Percentiles rank a stretch among this genome's conserved stretches.
Conservation (phyloP, 768 basidiomycete genomes). For the Leccinellum luteum region DNA sequence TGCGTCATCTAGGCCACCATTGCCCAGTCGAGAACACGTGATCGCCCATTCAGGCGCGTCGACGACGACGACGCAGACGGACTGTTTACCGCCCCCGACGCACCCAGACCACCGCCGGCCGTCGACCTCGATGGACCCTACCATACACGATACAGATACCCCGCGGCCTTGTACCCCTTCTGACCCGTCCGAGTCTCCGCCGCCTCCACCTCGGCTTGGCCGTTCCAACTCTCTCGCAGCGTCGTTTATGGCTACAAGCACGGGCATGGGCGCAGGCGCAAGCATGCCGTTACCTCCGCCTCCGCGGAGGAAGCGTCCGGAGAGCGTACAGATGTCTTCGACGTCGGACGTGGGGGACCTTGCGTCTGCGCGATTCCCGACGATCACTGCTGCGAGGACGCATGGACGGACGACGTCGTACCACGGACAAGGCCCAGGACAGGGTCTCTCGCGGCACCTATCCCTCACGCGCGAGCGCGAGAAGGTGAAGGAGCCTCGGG, state of each 20-base stretch:
- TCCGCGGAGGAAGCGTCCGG: constrained; percentile 52
- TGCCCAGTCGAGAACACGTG: constrained; percentile 22
- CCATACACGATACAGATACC: constrained; percentile 22
- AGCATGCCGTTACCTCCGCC: constrained; percentile 41
- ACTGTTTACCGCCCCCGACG: constrained; percentile 40
- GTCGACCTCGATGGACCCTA: constrained; percentile 18
- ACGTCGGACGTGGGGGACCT: constrained; percentile 14
- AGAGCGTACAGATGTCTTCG: constrained; percentile 55
- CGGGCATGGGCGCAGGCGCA: background rate
- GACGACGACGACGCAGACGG: background rate
- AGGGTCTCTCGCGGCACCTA: constrained; percentile 36
- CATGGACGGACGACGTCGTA: constrained; percentile 20
- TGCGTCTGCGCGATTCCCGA: constrained; percentile 11
- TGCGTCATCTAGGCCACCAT: constrained; percentile 20
- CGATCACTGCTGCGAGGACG: constrained; percentile 1
- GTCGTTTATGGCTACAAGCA: background rate
- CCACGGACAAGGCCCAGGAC: constrained; percentile 2
- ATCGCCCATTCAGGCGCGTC: constrained; percentile 3
- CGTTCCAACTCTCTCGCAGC: constrained; percentile 53
- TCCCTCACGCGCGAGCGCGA: constrained; percentile 35
- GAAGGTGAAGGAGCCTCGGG: background rate
- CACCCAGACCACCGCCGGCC: constrained; percentile 54
- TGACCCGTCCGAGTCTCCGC: background rate
- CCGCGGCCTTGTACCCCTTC: constrained; percentile 10
- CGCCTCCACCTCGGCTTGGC: constrained; percentile 38